Base-by-base conservation (phyloP, 1,284 basidiomycete species). In the Apiotrichum domesticum region DNA sequence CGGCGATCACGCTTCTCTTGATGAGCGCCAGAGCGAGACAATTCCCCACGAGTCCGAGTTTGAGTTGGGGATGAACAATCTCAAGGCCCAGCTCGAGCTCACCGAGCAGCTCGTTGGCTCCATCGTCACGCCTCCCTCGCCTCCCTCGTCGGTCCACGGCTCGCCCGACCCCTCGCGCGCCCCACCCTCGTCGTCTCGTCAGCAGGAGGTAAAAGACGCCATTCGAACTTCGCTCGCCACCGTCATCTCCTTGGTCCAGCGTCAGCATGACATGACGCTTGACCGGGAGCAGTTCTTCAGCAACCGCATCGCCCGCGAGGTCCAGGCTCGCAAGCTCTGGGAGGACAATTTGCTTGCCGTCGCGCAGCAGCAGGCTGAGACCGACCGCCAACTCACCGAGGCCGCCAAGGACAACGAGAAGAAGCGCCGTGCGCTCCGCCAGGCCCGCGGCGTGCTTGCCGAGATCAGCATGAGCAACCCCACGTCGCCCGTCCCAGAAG, bases 281-380 rank as follows among this genome's bases (percentile, higher is more conserved):
- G 86, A 88, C 53, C 82, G 95, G n/a, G 94, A 97, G 66, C 81
- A 83, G 46, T 97, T 87, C 84, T 90, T 86, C 78, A 78, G 78
- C 50, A 77, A 77, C 39, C 78, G 82, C 57, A 79, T 90, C 13
- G 80, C 81, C 63, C 79, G 81, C 21, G 92, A 96, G 70, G 80
- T 83, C 49, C 83, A 86, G 69, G 81, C 89, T 33, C 84, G 88
- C 68, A 82, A 79, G 35, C 80, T 94, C 21, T 97, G 94, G 95
- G 93, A 97, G 76, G 88, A 94, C 75, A 94, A 90, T 73, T 79
- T 98, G 69, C 84, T 87, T 52, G 83, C 84, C 0, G 87, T 96
- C 3, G 92, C 93, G 0, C 80, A 83, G 56, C 90, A 96, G 71
- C 91, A 94, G 43, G 90, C 90, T 63, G 83, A 82, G 34, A 82